Evolutionary conservation across 495 filamentous ascomycete species (phyloP), one percentile per base, ranked within the genome.

Genomic region (Penicillium manginii): DNA sequence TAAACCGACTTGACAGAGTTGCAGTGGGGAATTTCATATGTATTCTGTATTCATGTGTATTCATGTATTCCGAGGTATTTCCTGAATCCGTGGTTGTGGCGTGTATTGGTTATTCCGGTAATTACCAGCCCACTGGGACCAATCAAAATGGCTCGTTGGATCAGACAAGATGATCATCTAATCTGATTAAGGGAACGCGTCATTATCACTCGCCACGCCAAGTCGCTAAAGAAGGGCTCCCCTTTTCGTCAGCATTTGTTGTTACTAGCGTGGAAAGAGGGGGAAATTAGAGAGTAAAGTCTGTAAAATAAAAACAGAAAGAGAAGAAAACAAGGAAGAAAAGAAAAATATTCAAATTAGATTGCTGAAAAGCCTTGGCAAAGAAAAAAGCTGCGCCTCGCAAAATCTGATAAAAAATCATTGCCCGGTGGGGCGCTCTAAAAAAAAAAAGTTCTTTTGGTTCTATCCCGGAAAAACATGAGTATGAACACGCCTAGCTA

Each of bases 141-240:
- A 58, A 54, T 53, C 21, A 32, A 12, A 18, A 0, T 29, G 10
- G 11, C 35, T 46, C 46, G 39, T 2, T 35, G 53, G 58, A 73
- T 73, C 70, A 64, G 68, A 73, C 67, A 69, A 73, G 70, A 69
- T 73, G 55, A 40, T 56, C 54, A 63, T 70, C 65, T 73, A 71
- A 73, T 73, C 70, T 69, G 65, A 73, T 73, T 57, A 29, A 29
- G 47, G 45, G 21, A 47, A 47, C 45, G 45, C 45, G 45, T 47
- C 45, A 14, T 22, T 26, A 5, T 9, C 18, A 23, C 8, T 47
- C 11, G 31, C 53, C 26, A 29, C 17, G 53, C 53, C 40, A 49
- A 48, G 42, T 55, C 53, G 53, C 53, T 40, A 31, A 53, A 45
- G 9, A 26, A 29, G 1, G 9, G 26, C 26, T n/a, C 26, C 26